Percentiles rank a stretch among this genome's conserved stretches.
These are phyloP conservation scores for Crataegus laevigata DNA, from an alignment of 306 rosid species.

Conservation along the genomic window DNA sequence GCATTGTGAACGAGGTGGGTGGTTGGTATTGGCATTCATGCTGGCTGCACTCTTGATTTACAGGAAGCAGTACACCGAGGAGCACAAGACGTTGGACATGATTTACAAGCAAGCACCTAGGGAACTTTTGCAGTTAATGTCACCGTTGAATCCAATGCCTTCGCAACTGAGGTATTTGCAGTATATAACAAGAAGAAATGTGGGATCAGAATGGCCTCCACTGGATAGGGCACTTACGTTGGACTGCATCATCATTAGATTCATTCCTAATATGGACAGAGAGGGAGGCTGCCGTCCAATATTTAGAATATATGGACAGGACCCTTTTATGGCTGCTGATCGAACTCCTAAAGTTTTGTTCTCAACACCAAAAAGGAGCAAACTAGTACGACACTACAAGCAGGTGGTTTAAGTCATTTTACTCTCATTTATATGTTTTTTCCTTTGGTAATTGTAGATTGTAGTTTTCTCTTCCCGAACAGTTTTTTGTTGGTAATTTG, in stretches of 20 bases:
- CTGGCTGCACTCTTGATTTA: slow-evolving; percentile 86
- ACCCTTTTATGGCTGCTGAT: slow-evolving; percentile 82
- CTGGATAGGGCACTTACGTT: slow-evolving; percentile 81
- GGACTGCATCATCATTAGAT: slow-evolving; percentile 76
- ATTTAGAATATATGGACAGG: slow-evolving; percentile 91
- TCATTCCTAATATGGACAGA: slow-evolving; percentile 72
- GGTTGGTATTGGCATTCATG: slow-evolving; percentile 94
- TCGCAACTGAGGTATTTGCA: slow-evolving; percentile 94
- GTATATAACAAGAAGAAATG: slow-evolving; percentile 87
- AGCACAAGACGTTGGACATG: slow-evolving; percentile 89
- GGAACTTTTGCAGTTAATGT: slow-evolving; percentile 89
- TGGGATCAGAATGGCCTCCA: slow-evolving; percentile 93
- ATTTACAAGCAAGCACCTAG: slow-evolving; percentile 87
- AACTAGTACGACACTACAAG: slow-evolving; percentile 66
- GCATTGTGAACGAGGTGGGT: slow-evolving; percentile 94
- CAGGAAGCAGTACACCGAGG: slow-evolving; percentile 72
- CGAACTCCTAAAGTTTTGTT: slow-evolving; percentile 80
- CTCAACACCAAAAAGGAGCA: slow-evolving; percentile 86
- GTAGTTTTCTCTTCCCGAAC: neutral
- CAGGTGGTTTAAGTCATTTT: slow-evolving; percentile 55
- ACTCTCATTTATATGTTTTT: neutral
- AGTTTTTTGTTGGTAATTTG: neutral
- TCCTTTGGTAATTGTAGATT: neutral
- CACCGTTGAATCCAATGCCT: slow-evolving; percentile 85
- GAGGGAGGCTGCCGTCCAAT: slow-evolving; percentile 92